phyloP scores from a whole-genome alignment of 768 basidiomycete species.

The Serendipita sp. region DNA sequence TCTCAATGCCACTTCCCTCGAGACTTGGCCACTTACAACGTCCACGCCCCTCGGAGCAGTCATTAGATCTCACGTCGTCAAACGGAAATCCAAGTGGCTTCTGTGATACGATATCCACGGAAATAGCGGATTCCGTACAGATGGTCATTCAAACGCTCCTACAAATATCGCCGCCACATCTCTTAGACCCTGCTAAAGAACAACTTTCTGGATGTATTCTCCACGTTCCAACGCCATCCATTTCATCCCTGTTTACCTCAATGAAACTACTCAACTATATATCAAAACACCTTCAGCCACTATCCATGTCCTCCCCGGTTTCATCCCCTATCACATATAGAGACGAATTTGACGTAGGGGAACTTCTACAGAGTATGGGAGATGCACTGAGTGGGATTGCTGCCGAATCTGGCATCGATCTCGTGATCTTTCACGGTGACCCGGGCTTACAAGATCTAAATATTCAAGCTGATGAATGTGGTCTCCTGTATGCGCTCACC shows the following conservation, averaged over 20 bases:
- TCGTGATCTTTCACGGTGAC: slow-evolving; percentile 83
- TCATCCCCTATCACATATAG: slow-evolving; percentile 9
- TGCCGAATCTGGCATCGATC: slow-evolving; percentile 69
- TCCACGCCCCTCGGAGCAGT: slow-evolving; percentile 30
- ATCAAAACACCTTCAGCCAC: slow-evolving; percentile 55
- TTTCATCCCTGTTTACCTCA: slow-evolving; percentile 75
- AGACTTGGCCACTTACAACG: slow-evolving; percentile 63
- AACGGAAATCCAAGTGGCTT: slow-evolving; percentile 12
- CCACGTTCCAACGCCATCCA: slow-evolving; percentile 70
- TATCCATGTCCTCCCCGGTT: not conserved
- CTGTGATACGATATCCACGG: slow-evolving; percentile 44
- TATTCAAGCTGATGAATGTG: slow-evolving; percentile 74
- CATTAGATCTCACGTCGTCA: slow-evolving; percentile 5
- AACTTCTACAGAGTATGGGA: slow-evolving; percentile 75
- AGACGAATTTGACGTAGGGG: slow-evolving; percentile 85
- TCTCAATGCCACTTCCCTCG: slow-evolving; percentile 64
- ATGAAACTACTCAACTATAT: slow-evolving; percentile 93
- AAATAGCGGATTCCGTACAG: slow-evolving; percentile 83
- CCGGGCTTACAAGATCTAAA: slow-evolving; percentile 73
- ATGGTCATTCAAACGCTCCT: slow-evolving; percentile 82
- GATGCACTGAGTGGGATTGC: slow-evolving; percentile 76
- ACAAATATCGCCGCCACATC: slow-evolving; percentile 75
- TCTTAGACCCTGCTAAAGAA: slow-evolving; percentile 85
- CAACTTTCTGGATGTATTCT: slow-evolving; percentile 82
- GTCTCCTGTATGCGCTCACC: slow-evolving; percentile 59